Base-by-base conservation (phyloP, 768 basidiomycete genomes). In the Kwoniella bestiolae region DNA sequence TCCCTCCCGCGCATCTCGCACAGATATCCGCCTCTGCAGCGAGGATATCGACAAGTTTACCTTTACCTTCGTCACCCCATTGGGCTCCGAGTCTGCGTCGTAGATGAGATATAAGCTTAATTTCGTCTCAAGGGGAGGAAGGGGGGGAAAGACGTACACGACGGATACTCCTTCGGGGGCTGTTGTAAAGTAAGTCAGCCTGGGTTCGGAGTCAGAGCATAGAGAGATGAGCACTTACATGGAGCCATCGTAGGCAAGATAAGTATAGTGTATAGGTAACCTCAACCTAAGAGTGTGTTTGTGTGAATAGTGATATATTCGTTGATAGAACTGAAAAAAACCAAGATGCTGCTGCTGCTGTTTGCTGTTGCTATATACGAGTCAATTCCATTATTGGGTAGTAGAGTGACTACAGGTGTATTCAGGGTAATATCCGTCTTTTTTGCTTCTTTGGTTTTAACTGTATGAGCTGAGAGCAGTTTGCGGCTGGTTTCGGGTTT, bases 1-100 rank as follows among this genome's bases (percentile, higher is more conserved):
- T 98, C 11, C 96, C 96, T 14, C 96, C 96, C 12, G 96, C 96
- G 80, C 93, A 97, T 51, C 96, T 87, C 21, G 94, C 95, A 75
- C 94, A 98, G 79, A 98, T 80, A 81, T 99, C 96, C 65, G 87
- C 85, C 46, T 94, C 87, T 14, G 90, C 91, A 41, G 94, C 87
- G 70, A 99, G 86, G 77, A 99, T 92, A 80, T 99, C 96, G 64
- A 96, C 96, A 61, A 99, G 88, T 83, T 99, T 98, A 28, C 82
- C 82, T 66, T 83, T 83, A 65, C 82, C 82, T 63, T 83, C 82
- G 71, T 83, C 82, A 65, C 82, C 82, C 82, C 82, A 83, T 64
- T 83, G 82, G 59, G 79, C 75, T 29, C 82, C 82, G 74, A 82
- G 81, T 45, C 80, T 81, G 61, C 31, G 34, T 32, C 31, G 25